These are phyloP conservation scores for Phytophthora cryptogea DNA, from an alignment of 352 stramenopile species.

Conservation along the genomic window DNA sequence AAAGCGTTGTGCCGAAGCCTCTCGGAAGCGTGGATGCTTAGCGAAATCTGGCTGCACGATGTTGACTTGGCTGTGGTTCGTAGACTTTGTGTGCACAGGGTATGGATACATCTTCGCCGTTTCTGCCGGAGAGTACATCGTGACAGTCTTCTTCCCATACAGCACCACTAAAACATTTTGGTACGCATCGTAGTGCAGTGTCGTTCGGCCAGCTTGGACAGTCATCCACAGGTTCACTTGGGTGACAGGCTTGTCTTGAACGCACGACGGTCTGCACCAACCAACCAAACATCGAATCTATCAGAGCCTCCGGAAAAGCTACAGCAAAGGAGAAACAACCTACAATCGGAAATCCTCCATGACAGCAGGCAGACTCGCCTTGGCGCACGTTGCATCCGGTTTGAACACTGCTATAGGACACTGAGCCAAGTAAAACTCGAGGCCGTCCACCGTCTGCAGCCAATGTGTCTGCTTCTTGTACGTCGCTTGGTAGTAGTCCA, in stretches of 20 bases:
- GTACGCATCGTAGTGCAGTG: slow-evolving; percentile 85
- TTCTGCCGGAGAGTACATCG: slow-evolving; percentile 69
- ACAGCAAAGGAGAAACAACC: slow-evolving; percentile 10
- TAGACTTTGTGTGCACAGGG: slow-evolving; percentile 70
- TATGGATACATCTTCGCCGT: slow-evolving; percentile 57
- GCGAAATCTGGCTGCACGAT: slow-evolving; percentile 43
- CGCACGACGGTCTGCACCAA: slow-evolving; percentile 41
- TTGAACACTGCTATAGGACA: slow-evolving; percentile 70
- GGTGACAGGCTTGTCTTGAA: slow-evolving; percentile 46
- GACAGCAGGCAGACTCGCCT: slow-evolving; percentile 47
- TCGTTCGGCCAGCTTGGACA: slow-evolving; percentile 57
- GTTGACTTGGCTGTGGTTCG: slow-evolving; percentile 79
- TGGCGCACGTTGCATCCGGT: slow-evolving; percentile 48
- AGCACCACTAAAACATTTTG: slow-evolving; percentile 79
- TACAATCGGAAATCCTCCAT: slow-evolving; percentile 72
- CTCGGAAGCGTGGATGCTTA: slow-evolving; percentile 37
- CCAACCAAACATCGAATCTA: slow-evolving; percentile 4
- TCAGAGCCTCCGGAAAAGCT: neutral
- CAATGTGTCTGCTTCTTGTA: slow-evolving; percentile 54
- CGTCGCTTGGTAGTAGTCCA: slow-evolving; percentile 67
- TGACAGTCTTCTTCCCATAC: slow-evolving; percentile 70
- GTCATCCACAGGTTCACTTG: slow-evolving; percentile 90
- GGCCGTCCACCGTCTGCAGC: slow-evolving; percentile 66
- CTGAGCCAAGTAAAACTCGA: slow-evolving; percentile 86
- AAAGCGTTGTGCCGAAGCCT: slow-evolving; percentile 34